Evolutionary conservation across 345 rosid species (phyloP).

Genomic region (Murraya paniculata): DNA sequence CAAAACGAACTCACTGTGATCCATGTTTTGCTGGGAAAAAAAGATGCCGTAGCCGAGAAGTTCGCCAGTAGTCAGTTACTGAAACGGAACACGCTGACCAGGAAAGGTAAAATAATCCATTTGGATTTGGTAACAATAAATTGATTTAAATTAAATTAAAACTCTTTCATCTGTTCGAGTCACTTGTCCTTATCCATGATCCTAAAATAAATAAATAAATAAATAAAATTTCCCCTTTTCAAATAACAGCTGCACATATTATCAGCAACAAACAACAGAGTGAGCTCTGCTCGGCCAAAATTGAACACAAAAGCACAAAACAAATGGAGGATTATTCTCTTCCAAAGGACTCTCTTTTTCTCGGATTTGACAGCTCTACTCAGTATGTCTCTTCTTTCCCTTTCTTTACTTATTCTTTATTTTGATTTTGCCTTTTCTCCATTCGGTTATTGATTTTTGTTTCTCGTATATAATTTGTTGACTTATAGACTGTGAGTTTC

Average conservation of each 20-base stretch:
- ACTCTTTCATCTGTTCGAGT: neutral
- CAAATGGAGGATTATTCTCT: conserved; percentile 53
- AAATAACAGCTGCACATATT: neutral
- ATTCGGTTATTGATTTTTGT: neutral
- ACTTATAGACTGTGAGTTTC: neutral
- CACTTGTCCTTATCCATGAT: conserved; percentile 10
- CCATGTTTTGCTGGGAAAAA: neutral
- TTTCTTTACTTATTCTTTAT: conserved; percentile 2
- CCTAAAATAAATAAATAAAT: neutral
- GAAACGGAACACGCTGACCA: neutral
- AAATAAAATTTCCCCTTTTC: neutral
- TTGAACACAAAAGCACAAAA: neutral
- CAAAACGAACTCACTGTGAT: neutral
- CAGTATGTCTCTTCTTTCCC: conserved; percentile 47
- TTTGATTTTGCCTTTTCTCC: neutral
- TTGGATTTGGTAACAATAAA: neutral
- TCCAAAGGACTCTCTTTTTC: conserved; percentile 72
- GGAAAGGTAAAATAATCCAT: neutral
- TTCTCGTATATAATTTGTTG: neutral
- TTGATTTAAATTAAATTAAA: neutral
- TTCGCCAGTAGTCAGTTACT: neutral
- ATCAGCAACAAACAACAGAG: too few relatives aligned
- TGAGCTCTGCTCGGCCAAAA: neutral
- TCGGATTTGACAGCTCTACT: conserved; percentile 89
- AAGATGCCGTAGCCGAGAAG: neutral